A percentile compares a stretch with the other conserved stretches of the same genome.
phyloP scores from a whole-genome alignment of 768 basidiomycete genomes.

The Boletus patriciae region DNA sequence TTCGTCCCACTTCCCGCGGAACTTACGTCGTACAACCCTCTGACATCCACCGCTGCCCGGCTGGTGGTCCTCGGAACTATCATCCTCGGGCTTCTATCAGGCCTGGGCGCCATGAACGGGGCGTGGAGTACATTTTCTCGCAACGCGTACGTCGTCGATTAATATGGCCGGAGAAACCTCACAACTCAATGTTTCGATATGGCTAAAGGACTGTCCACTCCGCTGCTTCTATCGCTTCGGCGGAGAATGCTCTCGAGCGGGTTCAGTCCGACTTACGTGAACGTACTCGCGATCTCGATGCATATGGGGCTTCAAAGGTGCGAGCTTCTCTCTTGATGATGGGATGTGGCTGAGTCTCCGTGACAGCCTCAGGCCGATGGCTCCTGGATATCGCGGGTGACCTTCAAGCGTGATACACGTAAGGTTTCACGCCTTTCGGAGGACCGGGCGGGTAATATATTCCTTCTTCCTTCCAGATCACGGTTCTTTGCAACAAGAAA shows the following conservation, averaged over 20 bases:
- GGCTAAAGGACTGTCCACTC: conserved; percentile 24
- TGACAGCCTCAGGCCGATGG: conserved; percentile 25
- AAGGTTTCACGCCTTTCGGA: conserved; percentile 14
- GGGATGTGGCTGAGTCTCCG: conserved; percentile 9
- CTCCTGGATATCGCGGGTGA: conserved; percentile 31
- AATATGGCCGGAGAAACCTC: conserved; percentile 8
- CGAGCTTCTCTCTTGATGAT: conserved; percentile 1
- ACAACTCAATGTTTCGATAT: conserved; percentile 9
- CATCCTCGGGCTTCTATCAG: conserved; percentile 77
- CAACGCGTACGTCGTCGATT: conserved; percentile 26
- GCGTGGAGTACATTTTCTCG: conserved; percentile 47
- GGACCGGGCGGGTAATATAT: background rate
- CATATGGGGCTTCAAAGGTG: conserved; percentile 27
- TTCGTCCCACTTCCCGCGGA: conserved; percentile 65
- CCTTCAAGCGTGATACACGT: conserved; percentile 35
- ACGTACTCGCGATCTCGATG: conserved; percentile 31
- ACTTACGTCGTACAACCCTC: conserved; percentile 40
- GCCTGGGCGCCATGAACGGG: conserved; percentile 72
- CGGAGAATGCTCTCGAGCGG: conserved; percentile 58
- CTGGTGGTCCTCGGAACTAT: conserved; percentile 75
- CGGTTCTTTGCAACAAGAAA: conserved; percentile 49
- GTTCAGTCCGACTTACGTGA: conserved; percentile 57
- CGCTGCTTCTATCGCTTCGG: conserved; percentile 41
- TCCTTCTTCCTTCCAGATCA: conserved; percentile 30
- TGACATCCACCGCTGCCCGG: conserved; percentile 55